phyloP scores from a whole-genome alignment of 1,284 basidiomycete species.

The Cryptococcus sp. region DNA sequence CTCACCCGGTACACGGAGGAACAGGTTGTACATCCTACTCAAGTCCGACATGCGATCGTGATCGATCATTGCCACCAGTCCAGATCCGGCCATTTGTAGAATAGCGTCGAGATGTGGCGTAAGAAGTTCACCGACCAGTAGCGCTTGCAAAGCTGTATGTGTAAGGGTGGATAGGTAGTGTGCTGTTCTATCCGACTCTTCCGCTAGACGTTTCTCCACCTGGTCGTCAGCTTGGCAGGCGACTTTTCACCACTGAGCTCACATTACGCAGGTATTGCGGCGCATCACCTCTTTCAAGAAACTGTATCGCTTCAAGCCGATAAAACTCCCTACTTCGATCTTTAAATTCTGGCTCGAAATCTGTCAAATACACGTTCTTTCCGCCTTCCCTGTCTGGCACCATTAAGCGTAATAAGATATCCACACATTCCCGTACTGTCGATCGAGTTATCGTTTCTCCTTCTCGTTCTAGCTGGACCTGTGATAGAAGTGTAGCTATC shows the following conservation, averaged over 20 bases:
- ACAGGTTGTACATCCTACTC: slow-evolving; percentile 74
- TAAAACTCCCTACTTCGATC: slow-evolving; percentile 78
- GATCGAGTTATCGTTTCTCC: slow-evolving; percentile 89
- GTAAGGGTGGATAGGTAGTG: slow-evolving; percentile 84
- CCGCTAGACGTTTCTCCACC: slow-evolving; percentile 76
- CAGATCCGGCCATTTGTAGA: slow-evolving; percentile 76
- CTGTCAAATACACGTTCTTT: slow-evolving; percentile 71
- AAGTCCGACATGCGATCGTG: slow-evolving; percentile 72
- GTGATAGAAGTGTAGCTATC: slow-evolving; percentile 72
- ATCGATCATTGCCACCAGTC: slow-evolving; percentile 85
- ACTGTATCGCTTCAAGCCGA: slow-evolving; percentile 63
- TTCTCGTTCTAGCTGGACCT: slow-evolving; percentile 87
- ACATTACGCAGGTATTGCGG: slow-evolving; percentile 77
- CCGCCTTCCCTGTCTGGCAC: slow-evolving; percentile 42
- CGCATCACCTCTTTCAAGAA: slow-evolving; percentile 73
- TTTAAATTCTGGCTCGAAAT: slow-evolving; percentile 81
- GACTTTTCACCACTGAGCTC: slow-evolving; percentile 38
- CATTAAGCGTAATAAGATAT: slow-evolving; percentile 60
- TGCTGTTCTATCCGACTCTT: slow-evolving; percentile 81
- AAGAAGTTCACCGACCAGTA: slow-evolving; percentile 75
- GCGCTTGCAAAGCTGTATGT: slow-evolving; percentile 62
- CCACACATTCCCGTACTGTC: slow-evolving; percentile 82
- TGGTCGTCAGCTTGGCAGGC: slow-evolving; percentile 45
- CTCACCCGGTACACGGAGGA: slow-evolving; percentile 60
- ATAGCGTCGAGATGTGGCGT: slow-evolving; percentile 70